phyloP scores from a whole-genome alignment of 306 rosid species.

The Castanea mollissima region DNA sequence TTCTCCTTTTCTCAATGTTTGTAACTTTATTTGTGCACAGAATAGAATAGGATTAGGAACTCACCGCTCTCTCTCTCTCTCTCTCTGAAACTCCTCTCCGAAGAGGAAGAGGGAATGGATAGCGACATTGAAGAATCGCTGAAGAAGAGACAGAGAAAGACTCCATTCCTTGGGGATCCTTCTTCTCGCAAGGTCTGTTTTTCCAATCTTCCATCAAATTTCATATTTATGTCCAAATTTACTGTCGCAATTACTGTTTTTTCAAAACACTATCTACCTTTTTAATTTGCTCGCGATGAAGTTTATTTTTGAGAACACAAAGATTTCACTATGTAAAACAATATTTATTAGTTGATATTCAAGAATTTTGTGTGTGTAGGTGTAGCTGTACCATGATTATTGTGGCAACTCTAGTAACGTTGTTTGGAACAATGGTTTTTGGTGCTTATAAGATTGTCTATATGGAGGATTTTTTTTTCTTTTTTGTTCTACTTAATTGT shows the following conservation, averaged over 20 bases:
- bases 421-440: not conserved
- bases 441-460: not conserved
- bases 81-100: not conserved
- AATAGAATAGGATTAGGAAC: too few relatives aligned
- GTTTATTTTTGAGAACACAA: not conserved
- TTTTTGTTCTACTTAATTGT: not conserved
- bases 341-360: too few relatives aligned
- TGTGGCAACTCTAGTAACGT: too few relatives aligned
- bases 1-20: not conserved
- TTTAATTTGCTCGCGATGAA: not conserved
- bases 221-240: not conserved
- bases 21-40: too few relatives aligned
- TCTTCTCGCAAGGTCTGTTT: constrained; percentile 41
- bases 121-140: constrained; percentile 47
- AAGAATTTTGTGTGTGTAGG: too few relatives aligned
- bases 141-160: constrained; percentile 33
- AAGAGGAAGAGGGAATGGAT: constrained; percentile 27
- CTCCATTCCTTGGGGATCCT: constrained; percentile 26
- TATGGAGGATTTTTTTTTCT: not conserved
- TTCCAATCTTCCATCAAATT: not conserved
- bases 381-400: too few relatives aligned
- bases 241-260: not conserved
- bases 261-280: too few relatives aligned
- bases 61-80: not conserved
- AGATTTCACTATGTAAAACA: not conserved